Evolutionary conservation across 257 asterid genomes (phyloP), one percentile per base, ranked within the genome.

Genomic region (Ocimum tenuiflorum): DNA sequence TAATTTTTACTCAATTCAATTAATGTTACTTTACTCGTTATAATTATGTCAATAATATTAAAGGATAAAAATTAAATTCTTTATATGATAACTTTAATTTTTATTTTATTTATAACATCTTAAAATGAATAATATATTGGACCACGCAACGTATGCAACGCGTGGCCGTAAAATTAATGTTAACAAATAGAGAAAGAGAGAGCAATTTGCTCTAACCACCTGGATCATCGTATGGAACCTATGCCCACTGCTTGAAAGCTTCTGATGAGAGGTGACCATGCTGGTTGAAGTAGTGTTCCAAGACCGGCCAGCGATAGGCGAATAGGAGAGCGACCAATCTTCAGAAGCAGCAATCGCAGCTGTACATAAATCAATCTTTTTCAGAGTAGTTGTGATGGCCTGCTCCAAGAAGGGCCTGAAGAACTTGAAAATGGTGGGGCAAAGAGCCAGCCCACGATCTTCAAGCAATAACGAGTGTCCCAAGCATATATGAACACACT

Each of bases 291-390:
- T 47, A 49, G 81, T 53, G 19, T 90, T 81, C 74, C 90, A 76
- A 8, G 83, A 73, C 52, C 95, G 95, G 7, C 88, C 77, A 4
- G 91, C 83, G 18, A 77, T 72, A 0, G 88, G 88, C 1, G 88
- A 75, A 78, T 81, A 82, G 50, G 63, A 45, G 68, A 89, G 82
- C 0, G 77, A 75, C 97, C 98, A 92, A 77, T 89, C 96, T 69
- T 89, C 97, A 47, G 88, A 81, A 33, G 94, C 95, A 63, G 95
- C 97, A 72, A 84, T 74, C 0, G 98, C 98, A 33, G 94, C 88
- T 5, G 94, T 87, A 69, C 84, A 57, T 17, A 85, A 79, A 71
- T 92, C 98, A 13, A 86, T 86, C 65, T 89, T 78, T 49, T 89
- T 92, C 35, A 89, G 66, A 49, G 79, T 85, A 8, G 98, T 81